Evolutionary conservation across 164 flowering plant species (phyloP), one percentile per base, ranked within the genome.

Genomic region (Magnolia sinica): DNA sequence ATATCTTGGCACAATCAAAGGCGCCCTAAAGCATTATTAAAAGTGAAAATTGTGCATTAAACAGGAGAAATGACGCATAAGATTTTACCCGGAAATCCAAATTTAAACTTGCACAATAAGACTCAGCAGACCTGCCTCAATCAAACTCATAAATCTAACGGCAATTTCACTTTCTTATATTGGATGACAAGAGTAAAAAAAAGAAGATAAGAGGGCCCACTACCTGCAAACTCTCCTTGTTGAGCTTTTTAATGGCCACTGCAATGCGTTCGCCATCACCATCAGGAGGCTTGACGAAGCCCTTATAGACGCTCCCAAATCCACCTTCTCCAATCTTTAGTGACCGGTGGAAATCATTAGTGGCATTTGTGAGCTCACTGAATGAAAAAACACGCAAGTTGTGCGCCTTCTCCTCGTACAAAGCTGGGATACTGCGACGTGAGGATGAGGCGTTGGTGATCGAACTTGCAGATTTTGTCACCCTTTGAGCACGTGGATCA

Each of bases 261-360:
- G 80, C 73, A 59, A 78, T 55, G 7, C 83, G 77, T 0, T 87
- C 89, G 16, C 88, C 90, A 51, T 82, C 74, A 7, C 87, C 91
- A 81, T 84, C 87, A 52, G 71, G 76, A 73, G 89, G 82, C 76
- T 74, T 80, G 70, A 93, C 83, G 16, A 80, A 77, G 52, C 94
- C 96, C 79, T 87, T 90, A 73, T 89, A 90, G 0, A 91, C 94
- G 76, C 84, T 55, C 67, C 97, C 95, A 79, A 93, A 93, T 50
- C 95, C 96, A 16, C 94, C 97, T 84, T 90, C 94, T 7, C 97
- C 94, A 68, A 93, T 86, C 88, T 89, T 90, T 11, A 87, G 82
- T 74, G 83, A 58, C 80, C 89, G 84, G 66, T 66, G 87, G 79
- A 93, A 92, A 72, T 83, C 81, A 70, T 83, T 79, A 1, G 97